Evolutionary conservation across 345 rosid species (phyloP).

Genomic region (Psidium friedrichsthalianum): DNA sequence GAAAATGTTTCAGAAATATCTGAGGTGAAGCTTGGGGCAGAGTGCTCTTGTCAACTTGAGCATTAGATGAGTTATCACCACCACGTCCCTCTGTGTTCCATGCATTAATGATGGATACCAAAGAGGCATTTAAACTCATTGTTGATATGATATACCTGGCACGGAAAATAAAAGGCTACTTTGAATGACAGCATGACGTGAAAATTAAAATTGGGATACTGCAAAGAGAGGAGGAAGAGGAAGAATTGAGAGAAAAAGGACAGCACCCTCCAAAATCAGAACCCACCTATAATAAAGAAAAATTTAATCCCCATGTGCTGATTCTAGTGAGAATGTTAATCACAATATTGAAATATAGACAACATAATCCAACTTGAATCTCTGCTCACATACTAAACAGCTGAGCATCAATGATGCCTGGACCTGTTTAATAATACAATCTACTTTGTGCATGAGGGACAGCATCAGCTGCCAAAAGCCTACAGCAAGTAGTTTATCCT

Average conservation of each 20-base stretch:
- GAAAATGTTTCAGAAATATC: constrained; percentile 66
- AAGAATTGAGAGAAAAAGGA: neutral
- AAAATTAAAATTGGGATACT: neutral
- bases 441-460: neutral
- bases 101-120: constrained; percentile 41
- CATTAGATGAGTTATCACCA: constrained; percentile 9
- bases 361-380: neutral
- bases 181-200: neutral
- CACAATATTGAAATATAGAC: neutral
- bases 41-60: constrained; percentile 13
- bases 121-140: constrained; percentile 36
- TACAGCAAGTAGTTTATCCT: neutral
- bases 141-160: constrained; percentile 59
- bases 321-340: neutral
- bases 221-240: neutral
- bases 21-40: constrained; percentile 26
- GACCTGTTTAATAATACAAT: neutral
- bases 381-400: neutral
- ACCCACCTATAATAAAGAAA: neutral
- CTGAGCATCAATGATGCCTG: neutral
- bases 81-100: constrained; percentile 31
- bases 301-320: neutral
- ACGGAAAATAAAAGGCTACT: constrained; percentile 2
- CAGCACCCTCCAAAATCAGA: neutral
- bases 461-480: neutral